These are phyloP conservation scores for Paramecium sexaurelia DNA, from an alignment of 73 alveolate species.

Conservation along the genomic window DNA sequence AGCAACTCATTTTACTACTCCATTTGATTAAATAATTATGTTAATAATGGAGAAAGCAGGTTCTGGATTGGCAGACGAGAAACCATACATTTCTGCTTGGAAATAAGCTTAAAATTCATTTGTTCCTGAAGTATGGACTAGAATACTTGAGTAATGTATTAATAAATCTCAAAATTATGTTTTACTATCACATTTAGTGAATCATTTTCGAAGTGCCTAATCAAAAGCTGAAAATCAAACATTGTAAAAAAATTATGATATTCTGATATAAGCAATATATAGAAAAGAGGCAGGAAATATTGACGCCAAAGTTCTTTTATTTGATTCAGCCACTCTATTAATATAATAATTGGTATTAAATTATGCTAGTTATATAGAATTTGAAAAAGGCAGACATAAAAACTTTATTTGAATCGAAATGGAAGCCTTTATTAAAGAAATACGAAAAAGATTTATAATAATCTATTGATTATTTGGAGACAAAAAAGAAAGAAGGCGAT, in stretches of 20 bases:
- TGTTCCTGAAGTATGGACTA: neutral
- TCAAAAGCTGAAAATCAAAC: neutral
- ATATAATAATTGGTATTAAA: neutral
- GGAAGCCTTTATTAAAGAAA: slow-evolving; percentile 10
- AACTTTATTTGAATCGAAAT: neutral
- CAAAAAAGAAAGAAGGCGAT: neutral
- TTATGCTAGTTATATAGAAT: neutral
- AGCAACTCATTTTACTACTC: neutral
- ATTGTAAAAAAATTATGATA: neutral
- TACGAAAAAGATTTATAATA: neutral
- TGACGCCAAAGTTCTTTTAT: neutral
- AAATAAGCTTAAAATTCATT: neutral
- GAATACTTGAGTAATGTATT: neutral
- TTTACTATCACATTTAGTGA: neutral
- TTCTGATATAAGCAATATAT: neutral
- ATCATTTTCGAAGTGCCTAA: neutral
- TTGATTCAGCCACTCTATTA: slow-evolving; percentile 33
- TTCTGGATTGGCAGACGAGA: slow-evolving; percentile 20
- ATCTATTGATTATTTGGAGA: neutral
- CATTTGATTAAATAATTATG: neutral
- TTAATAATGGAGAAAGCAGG: slow-evolving; percentile 56
- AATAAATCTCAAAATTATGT: neutral
- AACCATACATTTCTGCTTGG: slow-evolving; percentile 19
- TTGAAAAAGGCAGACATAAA: neutral
- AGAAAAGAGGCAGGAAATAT: slow-evolving; percentile 6